phyloP scores from a whole-genome alignment of 345 rosid genomes.

The Kernera saxatilis region DNA sequence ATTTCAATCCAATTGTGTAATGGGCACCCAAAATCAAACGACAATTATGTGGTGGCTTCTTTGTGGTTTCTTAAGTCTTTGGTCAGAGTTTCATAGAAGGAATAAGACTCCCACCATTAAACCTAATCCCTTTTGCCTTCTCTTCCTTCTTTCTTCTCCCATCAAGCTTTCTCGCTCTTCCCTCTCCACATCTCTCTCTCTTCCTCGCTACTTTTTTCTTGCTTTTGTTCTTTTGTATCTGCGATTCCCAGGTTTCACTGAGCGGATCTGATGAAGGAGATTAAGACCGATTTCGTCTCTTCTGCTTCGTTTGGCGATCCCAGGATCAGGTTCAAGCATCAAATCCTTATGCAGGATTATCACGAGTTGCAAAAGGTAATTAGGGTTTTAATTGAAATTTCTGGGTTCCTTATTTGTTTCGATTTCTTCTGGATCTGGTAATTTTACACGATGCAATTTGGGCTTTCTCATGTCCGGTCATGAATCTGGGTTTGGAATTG shows the following conservation, averaged over 20 bases:
- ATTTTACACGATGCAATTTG: not conserved
- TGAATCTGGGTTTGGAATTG: constrained; percentile 12
- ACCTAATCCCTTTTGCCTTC: constrained; percentile 42
- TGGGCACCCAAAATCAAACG: constrained; percentile 25
- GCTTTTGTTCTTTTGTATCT: not conserved
- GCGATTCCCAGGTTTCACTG: not conserved
- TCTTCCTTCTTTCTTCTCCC: constrained; percentile 11
- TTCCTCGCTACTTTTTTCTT: not conserved
- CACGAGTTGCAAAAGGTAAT: constrained; percentile 49
- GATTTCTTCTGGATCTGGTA: constrained; percentile 36
- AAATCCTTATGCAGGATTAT: constrained; percentile 52
- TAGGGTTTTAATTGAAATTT: constrained; percentile 16
- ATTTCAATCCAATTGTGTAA: constrained; percentile 15
- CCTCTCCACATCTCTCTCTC: not conserved
- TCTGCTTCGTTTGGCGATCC: constrained; percentile 35
- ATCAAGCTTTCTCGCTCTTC: not conserved
- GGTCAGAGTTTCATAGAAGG: constrained; percentile 74
- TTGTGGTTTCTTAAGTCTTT: constrained; percentile 63
- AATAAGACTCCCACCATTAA: constrained; percentile 47
- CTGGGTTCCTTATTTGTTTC: constrained; percentile 2
- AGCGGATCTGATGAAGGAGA: constrained; percentile 45
- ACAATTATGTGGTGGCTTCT: constrained; percentile 78
- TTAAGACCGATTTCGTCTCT: constrained; percentile 15
- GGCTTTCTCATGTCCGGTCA: constrained; percentile 6
- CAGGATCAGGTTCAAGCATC: constrained; percentile 42